Evolutionary conservation across 768 basidiomycete genomes (phyloP), one percentile per base, ranked within the genome.

Genomic region (Filobasidium floriforme): DNA sequence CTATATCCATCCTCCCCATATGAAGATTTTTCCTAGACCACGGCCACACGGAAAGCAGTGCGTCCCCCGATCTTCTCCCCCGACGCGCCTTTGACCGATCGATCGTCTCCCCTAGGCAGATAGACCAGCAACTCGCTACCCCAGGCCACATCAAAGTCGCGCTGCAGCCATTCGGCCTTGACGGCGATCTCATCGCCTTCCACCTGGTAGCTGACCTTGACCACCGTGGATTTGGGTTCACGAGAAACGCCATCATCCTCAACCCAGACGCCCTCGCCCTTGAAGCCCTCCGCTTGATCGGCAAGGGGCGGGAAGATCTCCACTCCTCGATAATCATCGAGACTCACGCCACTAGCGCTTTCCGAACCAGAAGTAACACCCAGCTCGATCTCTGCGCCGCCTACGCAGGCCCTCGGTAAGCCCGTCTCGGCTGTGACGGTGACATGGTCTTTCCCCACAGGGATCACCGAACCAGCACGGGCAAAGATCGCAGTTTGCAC

Each of bases 321-420:
- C 41, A 76, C 68, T 1, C 76, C 78, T 62, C 78, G 57, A 73
- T 73, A 79, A 60, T 77, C 76, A 59, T 79, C 78, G n/a, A 79
- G 66, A 1, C 69, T 75, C 9, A 76, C 61, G 26, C 76, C 77
- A 12, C 72, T 73, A 40, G 74, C 73, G 32, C 32, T 37, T 26
- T 55, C 55, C 24, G 41, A 60, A 14, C 44, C 28, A 18, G 28
- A 28, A 24, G 4, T 26, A n/a, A 15, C 15, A 19, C n/a, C n/a
- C n/a, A 73, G 68, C 28, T 76, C 68, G 32, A 64, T 37, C 24
- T 73, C 69, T 0, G 74, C 73, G 12, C 78, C 78, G 60, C 76
- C 74, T 18, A 68, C 59, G 14, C 73, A 73, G 5, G 72, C 73
- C 46, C 76, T 44, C 0, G 70, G 63, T 3, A 74, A 65, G 22